phyloP scores from a whole-genome alignment of 2,329 filamentous ascomycete genomes.

The Aspergillus sp. region DNA sequence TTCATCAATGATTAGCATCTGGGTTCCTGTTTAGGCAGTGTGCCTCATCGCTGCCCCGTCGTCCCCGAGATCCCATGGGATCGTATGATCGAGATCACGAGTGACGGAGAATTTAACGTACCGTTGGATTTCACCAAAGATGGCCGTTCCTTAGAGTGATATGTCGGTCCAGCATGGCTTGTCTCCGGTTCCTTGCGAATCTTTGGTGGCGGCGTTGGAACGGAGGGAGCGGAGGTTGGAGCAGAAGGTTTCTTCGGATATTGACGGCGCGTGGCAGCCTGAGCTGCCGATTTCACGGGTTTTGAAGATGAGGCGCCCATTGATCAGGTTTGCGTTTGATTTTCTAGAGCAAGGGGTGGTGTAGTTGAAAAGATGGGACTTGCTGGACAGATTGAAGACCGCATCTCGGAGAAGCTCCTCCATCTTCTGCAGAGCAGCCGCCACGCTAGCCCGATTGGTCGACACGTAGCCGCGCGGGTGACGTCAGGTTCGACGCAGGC shows the following conservation, averaged over 20 bases:
- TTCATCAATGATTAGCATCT: conserved; percentile 2
- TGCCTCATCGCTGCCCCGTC: too few relatives aligned
- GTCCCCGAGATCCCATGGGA: neutral
- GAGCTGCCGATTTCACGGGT: conserved; percentile 49
- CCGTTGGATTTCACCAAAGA: conserved; percentile 35
- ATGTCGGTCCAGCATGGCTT: conserved; percentile 27
- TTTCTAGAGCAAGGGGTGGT: neutral
- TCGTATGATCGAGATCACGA: neutral
- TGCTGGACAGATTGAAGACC: neutral
- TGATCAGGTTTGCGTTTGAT: neutral
- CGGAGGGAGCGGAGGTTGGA: conserved; percentile 38
- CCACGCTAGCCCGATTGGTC: conserved; percentile 18
- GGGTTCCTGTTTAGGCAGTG: neutral
- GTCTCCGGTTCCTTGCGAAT: conserved; percentile 8
- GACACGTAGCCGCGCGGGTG: conserved; percentile 13
- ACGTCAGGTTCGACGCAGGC: conserved; percentile 15
- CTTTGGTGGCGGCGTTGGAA: conserved; percentile 19
- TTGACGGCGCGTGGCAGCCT: conserved; percentile 52
- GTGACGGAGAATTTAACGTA: conserved; percentile 17
- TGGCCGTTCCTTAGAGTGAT: conserved; percentile 36
- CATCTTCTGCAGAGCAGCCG: conserved; percentile 4
- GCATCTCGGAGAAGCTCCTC: neutral
- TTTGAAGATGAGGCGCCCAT: conserved; percentile 64
- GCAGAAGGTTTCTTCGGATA: conserved; percentile 52
- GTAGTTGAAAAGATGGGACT: neutral